Percentiles rank a stretch among this genome's conserved stretches.
These are phyloP conservation scores for Colletotrichum sp. DNA, from an alignment of 2,329 filamentous ascomycete species.

Conservation along the genomic window DNA sequence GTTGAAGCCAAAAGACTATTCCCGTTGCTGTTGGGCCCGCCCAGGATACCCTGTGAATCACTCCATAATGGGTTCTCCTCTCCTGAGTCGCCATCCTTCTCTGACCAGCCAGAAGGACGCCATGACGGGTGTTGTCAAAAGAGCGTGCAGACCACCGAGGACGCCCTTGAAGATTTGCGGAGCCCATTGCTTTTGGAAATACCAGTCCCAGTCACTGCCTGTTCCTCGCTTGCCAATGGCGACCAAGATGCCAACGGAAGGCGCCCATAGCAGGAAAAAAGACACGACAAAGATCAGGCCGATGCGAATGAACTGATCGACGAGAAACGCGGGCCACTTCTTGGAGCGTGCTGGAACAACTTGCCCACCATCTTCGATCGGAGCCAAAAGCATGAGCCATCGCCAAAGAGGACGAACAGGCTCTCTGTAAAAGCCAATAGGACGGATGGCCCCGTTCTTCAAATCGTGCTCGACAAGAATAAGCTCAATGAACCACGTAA, in stretches of 20 bases:
- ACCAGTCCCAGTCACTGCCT: conserved; percentile 42
- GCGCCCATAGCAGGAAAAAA: conserved; percentile 50
- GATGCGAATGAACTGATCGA: conserved; percentile 39
- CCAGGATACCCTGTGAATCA: background rate
- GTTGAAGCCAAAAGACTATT: background rate
- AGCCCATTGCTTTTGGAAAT: conserved; percentile 46
- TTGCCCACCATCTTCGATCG: conserved; percentile 27
- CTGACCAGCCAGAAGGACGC: conserved; percentile 55
- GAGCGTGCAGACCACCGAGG: conserved; percentile 49
- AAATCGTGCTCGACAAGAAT: conserved; percentile 54
- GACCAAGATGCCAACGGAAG: conserved; percentile 47
- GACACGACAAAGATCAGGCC: conserved; percentile 39
- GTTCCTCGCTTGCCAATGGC: conserved; percentile 37
- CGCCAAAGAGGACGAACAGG: conserved; percentile 38
- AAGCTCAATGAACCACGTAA: conserved; percentile 58
- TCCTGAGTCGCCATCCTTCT: conserved; percentile 48
- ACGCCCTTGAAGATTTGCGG: conserved; percentile 57
- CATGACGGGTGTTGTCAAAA: conserved; percentile 53
- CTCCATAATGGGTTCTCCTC: background rate
- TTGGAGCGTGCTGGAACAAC: conserved; percentile 29
- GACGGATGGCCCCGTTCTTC: conserved; percentile 45
- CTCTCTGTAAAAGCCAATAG: conserved; percentile 49
- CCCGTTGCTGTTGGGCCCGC: background rate
- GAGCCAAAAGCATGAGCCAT: conserved; percentile 49
- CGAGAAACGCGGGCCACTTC: conserved; percentile 27